These are phyloP conservation scores for Botrytis aclada DNA, from an alignment of 2,329 filamentous ascomycete species.

Conservation along the genomic window DNA sequence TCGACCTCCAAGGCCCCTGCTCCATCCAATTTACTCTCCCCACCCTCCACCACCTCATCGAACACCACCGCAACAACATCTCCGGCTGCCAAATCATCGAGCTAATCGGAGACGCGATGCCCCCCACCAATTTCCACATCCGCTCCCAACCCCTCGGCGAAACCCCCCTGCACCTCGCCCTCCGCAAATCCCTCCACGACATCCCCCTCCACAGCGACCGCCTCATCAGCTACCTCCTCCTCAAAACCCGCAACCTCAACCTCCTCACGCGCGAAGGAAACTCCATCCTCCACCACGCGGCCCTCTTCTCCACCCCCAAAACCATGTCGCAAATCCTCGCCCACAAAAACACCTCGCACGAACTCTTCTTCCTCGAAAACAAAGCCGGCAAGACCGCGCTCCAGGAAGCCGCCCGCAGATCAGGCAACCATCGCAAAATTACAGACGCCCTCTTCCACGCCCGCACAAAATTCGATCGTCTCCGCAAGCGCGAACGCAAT, in stretches of 20 bases:
- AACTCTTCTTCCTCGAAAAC: conserved; percentile 4
- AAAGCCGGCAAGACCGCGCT: not conserved
- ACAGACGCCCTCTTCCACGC: not conserved
- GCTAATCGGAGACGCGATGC: not conserved
- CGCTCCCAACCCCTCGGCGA: not conserved
- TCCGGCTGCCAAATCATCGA: not conserved
- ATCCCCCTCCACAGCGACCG: not conserved
- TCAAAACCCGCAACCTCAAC: not conserved
- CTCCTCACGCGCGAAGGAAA: not conserved
- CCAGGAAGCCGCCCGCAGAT: not conserved
- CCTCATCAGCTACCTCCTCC: not conserved
- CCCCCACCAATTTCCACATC: not conserved
- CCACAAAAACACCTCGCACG: not conserved
- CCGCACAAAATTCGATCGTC: not conserved
- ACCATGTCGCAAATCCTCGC: not conserved
- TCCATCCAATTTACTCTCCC: not conserved
- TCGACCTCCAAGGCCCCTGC: not conserved
- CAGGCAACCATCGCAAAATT: not conserved
- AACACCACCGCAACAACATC: not conserved
- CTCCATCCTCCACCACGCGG: conserved; percentile 5
- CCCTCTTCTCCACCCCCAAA: not conserved
- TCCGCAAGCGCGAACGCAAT: not conserved
- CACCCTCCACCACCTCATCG: conserved; percentile 7
- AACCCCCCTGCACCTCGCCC: conserved; percentile 9
- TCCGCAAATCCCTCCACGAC: not conserved